Base-by-base conservation (phyloP, 169 alveolate species). In the Plasmodium vinckei region DNA sequence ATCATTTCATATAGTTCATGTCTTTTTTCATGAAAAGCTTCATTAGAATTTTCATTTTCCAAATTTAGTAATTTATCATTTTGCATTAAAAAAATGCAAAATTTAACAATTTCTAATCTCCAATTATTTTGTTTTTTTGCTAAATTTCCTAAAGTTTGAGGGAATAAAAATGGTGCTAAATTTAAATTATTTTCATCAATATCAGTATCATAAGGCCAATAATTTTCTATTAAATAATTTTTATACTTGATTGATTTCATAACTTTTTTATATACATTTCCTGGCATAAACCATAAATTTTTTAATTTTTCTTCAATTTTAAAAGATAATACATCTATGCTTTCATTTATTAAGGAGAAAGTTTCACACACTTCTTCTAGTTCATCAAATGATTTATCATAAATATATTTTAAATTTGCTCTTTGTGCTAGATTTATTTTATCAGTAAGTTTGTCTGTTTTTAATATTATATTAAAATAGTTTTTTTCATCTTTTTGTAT, bases 211-310 rank as follows among this genome's bases (percentile, higher is more conserved):
- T 84, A 84, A 27, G 86, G 87, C 87, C 91, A 87, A 33, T 75
- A 86, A 61, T 89, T 87, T 54, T 88, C 88, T 67, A 89, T 92
- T 70, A 93, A 89, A 44, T 91, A 87, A 47, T 92, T 92, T 63
- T 86, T 92, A 73, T 93, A 93, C 51, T 87, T 69, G 46, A 93
- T 90, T 56, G 93, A 51, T 27, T 93, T 92, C 59, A 73, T 73
- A 39, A 92, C 46, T 54, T 82, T 84, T 13, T 89, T 68, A 59
- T 89, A 93, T 21, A 91, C 63, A 67, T 46, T 27, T 60, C 96
- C 96, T 7, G 96, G 96, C 82, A 91, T 94, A 61, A 89, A 72
- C 96, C 96, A 93, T 49, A 91, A 90, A 49, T 91, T 73, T 44
- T 88, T 87, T 51, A 93, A 54, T 21, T 79, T 71, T 54, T 87